phyloP scores from a whole-genome alignment of 75 land plant genomes.

The Ceratopteris richardii region DNA sequence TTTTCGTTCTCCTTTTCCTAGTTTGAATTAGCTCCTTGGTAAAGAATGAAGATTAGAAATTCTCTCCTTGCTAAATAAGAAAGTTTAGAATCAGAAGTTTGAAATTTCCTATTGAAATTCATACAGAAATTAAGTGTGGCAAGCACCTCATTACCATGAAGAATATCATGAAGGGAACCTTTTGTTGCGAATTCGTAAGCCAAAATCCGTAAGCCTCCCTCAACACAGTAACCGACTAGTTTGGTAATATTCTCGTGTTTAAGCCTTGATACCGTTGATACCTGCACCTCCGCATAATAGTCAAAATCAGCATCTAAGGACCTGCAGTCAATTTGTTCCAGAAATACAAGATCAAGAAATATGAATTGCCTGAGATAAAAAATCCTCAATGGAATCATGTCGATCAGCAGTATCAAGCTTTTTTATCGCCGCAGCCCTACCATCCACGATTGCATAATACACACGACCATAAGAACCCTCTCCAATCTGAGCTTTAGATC shows the following conservation, averaged over 20 bases:
- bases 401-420: slow-evolving; percentile 72
- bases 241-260: slow-evolving; percentile 64
- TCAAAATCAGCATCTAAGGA: not conserved
- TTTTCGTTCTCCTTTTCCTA: not conserved
- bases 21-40: not conserved
- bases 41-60: not conserved
- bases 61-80: not conserved
- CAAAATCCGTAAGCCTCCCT: slow-evolving; percentile 56
- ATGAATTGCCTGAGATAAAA: slow-evolving; percentile 53
- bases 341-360: not conserved
- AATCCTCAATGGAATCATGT: slow-evolving; percentile 50
- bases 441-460: slow-evolving; percentile 60
- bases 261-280: slow-evolving; percentile 54
- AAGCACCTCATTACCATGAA: slow-evolving; percentile 43
- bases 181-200: slow-evolving; percentile 78
- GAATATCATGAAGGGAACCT: slow-evolving; percentile 83
- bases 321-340: not conserved
- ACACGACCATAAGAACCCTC: slow-evolving; percentile 94
- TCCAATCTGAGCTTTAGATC: slow-evolving; percentile 63
- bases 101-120: not conserved
- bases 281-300: slow-evolving; percentile 27
- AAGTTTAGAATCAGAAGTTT: not conserved
- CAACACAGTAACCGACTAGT: slow-evolving; percentile 72
- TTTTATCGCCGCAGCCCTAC: slow-evolving; percentile 64
- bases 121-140: not conserved